Evolutionary conservation across 768 basidiomycete species (phyloP).

Genomic region (Hypsizygus marmoreus): DNA sequence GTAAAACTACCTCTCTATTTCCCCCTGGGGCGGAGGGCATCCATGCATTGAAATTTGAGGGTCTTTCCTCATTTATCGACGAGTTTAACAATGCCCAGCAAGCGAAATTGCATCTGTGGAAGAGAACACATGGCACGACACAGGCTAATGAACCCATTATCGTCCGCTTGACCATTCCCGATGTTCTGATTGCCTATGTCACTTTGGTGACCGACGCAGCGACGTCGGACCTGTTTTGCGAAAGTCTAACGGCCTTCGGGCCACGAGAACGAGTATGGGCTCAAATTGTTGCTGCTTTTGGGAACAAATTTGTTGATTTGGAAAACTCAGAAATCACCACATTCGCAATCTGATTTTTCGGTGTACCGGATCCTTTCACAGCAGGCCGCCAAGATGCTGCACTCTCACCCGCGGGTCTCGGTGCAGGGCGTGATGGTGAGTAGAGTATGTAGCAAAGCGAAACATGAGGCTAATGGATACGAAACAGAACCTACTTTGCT

Average conservation of each 20-base stretch:
- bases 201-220: constrained; percentile 43
- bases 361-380: constrained; percentile 70
- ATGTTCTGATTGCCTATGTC: constrained; percentile 69
- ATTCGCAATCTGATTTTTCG: constrained; percentile 67
- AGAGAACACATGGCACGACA: constrained; percentile 27
- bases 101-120: constrained; percentile 59
- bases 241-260: constrained; percentile 70
- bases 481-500: constrained; percentile 48
- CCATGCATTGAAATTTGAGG: constrained; percentile 42
- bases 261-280: constrained; percentile 65
- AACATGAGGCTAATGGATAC: constrained; percentile 2
- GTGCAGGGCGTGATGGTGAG: constrained; percentile 56
- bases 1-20: constrained; percentile 42
- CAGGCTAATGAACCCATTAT: constrained; percentile 35
- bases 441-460: background rate
- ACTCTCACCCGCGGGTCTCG: constrained; percentile 52
- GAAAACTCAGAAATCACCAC: constrained; percentile 57
- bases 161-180: constrained; percentile 61
- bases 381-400: constrained; percentile 61
- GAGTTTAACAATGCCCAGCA: constrained; percentile 52
- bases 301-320: background rate
- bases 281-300: background rate
- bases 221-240: constrained; percentile 44
- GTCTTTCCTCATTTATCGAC: constrained; percentile 55
- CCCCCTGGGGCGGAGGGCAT: constrained; percentile 38